Percentiles rank a stretch among this genome's conserved stretches.
These are phyloP conservation scores for Euclidium syriacum DNA, from an alignment of 345 rosid species.

Conservation along the genomic window DNA sequence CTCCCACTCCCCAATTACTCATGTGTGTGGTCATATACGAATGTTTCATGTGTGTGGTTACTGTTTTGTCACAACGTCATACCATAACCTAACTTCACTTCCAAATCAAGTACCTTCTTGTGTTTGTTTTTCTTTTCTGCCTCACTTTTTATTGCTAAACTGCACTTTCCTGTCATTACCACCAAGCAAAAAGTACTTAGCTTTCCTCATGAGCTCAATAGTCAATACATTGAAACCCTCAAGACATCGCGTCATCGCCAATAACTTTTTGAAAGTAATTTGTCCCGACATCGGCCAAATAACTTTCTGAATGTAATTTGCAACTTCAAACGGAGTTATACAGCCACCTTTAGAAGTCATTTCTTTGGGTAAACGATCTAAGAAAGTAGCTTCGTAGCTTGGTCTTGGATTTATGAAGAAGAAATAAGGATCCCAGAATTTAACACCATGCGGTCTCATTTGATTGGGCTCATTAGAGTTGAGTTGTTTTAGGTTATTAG, in stretches of 20 bases:
- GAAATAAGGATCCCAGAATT: conserved; percentile 89
- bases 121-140: too few relatives aligned
- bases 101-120: too few relatives aligned
- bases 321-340: conserved; percentile 78
- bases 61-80: too few relatives aligned
- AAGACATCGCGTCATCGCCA: conserved; percentile 44
- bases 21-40: too few relatives aligned
- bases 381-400: conserved; percentile 61
- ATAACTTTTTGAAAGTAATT: conserved; percentile 68
- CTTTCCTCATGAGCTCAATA: conserved; percentile 78
- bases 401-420: conserved; percentile 97
- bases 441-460: too few relatives aligned
- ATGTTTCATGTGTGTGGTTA: too few relatives aligned
- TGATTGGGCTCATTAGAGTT: too few relatives aligned
- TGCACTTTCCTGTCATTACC: conserved; percentile 89
- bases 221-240: conserved; percentile 75
- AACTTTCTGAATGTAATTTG: conserved; percentile 90
- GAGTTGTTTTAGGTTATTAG: too few relatives aligned
- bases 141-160: conserved; percentile 50
- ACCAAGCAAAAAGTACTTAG: conserved; percentile 79
- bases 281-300: too few relatives aligned
- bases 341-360: conserved; percentile 79
- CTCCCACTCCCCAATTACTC: too few relatives aligned
- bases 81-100: background rate
- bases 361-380: conserved; percentile 73